Evolutionary conservation across 768 basidiomycete species (phyloP).

Genomic region (Mycena venus): DNA sequence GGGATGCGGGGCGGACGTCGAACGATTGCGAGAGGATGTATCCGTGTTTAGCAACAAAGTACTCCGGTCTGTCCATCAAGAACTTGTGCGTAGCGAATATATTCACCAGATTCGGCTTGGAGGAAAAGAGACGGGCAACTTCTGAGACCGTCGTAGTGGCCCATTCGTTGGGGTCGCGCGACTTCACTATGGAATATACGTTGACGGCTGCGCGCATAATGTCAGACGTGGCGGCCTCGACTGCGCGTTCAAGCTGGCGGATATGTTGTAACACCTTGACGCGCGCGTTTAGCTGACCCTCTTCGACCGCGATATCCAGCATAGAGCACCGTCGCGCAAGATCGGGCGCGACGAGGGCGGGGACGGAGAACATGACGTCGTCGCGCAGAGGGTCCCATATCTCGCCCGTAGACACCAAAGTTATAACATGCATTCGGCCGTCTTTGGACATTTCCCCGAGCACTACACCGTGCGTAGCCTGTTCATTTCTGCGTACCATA

Average conservation of each 20-base stretch:
- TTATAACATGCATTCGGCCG: constrained; percentile 26
- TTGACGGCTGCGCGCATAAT: constrained; percentile 45
- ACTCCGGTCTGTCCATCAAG: constrained; percentile 65
- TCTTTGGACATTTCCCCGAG: constrained; percentile 44
- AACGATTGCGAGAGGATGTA: constrained; percentile 68
- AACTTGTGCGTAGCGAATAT: constrained; percentile 73
- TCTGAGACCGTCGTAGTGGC: constrained; percentile 64
- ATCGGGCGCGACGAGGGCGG: constrained; percentile 62
- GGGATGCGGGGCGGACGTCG: constrained; percentile 70
- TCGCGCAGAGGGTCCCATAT: constrained; percentile 59
- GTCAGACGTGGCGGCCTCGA: constrained; percentile 56
- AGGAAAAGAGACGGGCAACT: constrained; percentile 60
- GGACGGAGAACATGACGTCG: constrained; percentile 76
- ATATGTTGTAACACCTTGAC: constrained; percentile 74
- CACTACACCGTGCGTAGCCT: constrained; percentile 49
- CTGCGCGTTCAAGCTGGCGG: constrained; percentile 61
- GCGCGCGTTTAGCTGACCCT: constrained; percentile 67
- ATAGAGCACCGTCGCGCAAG: constrained; percentile 64
- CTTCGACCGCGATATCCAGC: constrained; percentile 40
- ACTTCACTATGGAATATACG: constrained; percentile 61
- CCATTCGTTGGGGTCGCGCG: constrained; percentile 67
- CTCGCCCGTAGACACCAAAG: constrained; percentile 64
- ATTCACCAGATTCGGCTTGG: constrained; percentile 47
- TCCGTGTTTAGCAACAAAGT: constrained; percentile 65
- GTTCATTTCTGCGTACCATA: constrained; percentile 48